These are phyloP conservation scores for Huiozyma naganishii DNA, from an alignment of 805 yeast genomes.

Conservation along the genomic window DNA sequence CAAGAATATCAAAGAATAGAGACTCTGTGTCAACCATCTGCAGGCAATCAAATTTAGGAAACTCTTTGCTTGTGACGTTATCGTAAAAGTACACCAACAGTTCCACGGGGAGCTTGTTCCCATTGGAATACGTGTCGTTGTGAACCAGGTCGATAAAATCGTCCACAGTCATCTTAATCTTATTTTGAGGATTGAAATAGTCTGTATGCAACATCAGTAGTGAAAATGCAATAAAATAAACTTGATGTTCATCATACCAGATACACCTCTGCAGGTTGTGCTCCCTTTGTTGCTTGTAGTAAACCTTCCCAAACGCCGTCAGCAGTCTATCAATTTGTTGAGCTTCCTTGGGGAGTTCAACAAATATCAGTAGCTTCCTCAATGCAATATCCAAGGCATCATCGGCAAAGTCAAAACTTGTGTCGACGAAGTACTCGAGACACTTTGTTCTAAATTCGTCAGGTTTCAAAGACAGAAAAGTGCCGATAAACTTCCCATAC, in stretches of 20 bases:
- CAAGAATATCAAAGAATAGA: slow-evolving; percentile 1
- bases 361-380: slow-evolving; percentile 45
- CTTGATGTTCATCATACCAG: slow-evolving; percentile 38
- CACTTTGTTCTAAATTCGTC: slow-evolving; percentile 21
- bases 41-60: slow-evolving; percentile 25
- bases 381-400: slow-evolving; percentile 60
- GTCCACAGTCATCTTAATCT: slow-evolving; percentile 51
- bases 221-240: slow-evolving; percentile 54
- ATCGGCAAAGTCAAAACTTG: slow-evolving; percentile 37
- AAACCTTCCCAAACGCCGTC: slow-evolving; percentile 44
- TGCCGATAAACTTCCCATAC: slow-evolving; percentile 25
- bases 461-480: slow-evolving; percentile 22
- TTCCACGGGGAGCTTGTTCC: slow-evolving; percentile 30
- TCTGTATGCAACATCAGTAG: slow-evolving; percentile 68
- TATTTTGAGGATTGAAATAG: slow-evolving; percentile 55
- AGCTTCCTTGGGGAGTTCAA: slow-evolving; percentile 57
- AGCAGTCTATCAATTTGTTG: slow-evolving; percentile 68
- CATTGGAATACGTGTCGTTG: slow-evolving; percentile 22
- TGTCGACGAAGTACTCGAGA: slow-evolving; percentile 19
- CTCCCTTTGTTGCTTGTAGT: slow-evolving; percentile 28
- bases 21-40: background rate
- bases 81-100: slow-evolving; percentile 51
- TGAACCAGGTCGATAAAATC: slow-evolving; percentile 46
- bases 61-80: slow-evolving; percentile 52
- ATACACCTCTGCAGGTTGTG: slow-evolving; percentile 5